Conservation (phyloP, 441 rosid genomes). For the Metrosideros polymorpha region DNA sequence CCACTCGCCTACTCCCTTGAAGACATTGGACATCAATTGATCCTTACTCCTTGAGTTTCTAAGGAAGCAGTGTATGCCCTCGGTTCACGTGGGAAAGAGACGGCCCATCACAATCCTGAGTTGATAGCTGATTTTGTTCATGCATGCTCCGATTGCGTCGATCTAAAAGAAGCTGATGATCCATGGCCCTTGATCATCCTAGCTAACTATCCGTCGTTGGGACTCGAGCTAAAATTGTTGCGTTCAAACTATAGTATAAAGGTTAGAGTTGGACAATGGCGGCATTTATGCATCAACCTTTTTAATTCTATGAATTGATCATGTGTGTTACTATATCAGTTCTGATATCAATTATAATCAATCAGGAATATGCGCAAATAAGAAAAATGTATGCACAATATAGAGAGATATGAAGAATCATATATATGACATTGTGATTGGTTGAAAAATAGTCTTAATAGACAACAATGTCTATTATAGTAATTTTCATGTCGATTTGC, state of each 20-base stretch:
- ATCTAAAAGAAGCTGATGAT: not conserved
- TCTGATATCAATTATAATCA: too few species aligned
- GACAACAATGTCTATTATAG: not conserved
- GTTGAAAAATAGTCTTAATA: fast-evolving
- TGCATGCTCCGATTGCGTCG: not conserved
- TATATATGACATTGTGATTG: not conserved
- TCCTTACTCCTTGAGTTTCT: not conserved
- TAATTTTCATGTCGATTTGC: not conserved
- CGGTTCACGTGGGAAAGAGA: not conserved
- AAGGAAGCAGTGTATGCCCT: not conserved
- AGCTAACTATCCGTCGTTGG: not conserved
- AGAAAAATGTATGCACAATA: not conserved
- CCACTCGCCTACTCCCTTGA: not conserved
- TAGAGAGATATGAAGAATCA: fast-evolving
- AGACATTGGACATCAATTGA: not conserved
- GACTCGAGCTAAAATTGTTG: not conserved
- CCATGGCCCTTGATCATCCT: not conserved
- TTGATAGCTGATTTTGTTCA: not conserved
- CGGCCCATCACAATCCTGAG: not conserved
- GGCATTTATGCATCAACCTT: not conserved
- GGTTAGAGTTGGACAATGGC: not conserved
- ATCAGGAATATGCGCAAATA: too few species aligned
- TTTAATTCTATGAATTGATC: not conserved
- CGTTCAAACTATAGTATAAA: not conserved
- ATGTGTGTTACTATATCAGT: too few species aligned